Base-by-base conservation (phyloP, 1,139 yeast species). In the Eremothecium coryli region DNA sequence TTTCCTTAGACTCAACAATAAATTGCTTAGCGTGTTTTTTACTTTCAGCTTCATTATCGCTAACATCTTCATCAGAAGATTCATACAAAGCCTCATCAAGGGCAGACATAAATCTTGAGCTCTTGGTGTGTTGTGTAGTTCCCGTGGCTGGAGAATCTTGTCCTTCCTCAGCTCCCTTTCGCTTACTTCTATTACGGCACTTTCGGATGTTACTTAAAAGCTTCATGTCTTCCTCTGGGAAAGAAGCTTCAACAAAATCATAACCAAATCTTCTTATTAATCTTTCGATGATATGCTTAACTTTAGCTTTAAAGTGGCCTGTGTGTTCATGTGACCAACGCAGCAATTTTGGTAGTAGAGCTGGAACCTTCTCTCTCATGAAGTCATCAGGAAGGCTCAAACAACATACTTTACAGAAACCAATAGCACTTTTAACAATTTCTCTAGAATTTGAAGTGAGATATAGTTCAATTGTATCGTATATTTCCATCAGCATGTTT, bases 321-420 rank as follows among this genome's bases (percentile, higher is more conserved):
- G 84, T 84, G 61, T 88, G 96, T 57, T 86, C 97, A 57, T 85
- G 93, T 27, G 95, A 84, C 93, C 97, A 88, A 45, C 76, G 76
- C 72, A 90, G 68, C 49, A 90, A 68, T 49, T 82, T 79, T 25
- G 71, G 66, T 38, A 90, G 66, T 37, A 90, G 63, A 16, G 71
- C 77, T 30, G 69, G 66, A 50, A 93, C 70, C 47, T 80, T 76
- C 7, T 76, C 70, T 50, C 71, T 72, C 35, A 90, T 77, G 48
- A 79, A 57, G 17, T 82, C 95, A 44, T 74, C 81, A 5, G 97
- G 96, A 39, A 90, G 70, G 11, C 88, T 73, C 43, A 88, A 69
- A 17, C 86, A 81, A 46, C 93, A 86, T 34, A 90, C 93, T 59
- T 90, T 90, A 39, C 86, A 88, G 52, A 90, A 90, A 2, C 98